These are phyloP conservation scores for Wallacemonas sp. DNA, from an alignment of 208 protist genomes.

Conservation along the genomic window DNA sequence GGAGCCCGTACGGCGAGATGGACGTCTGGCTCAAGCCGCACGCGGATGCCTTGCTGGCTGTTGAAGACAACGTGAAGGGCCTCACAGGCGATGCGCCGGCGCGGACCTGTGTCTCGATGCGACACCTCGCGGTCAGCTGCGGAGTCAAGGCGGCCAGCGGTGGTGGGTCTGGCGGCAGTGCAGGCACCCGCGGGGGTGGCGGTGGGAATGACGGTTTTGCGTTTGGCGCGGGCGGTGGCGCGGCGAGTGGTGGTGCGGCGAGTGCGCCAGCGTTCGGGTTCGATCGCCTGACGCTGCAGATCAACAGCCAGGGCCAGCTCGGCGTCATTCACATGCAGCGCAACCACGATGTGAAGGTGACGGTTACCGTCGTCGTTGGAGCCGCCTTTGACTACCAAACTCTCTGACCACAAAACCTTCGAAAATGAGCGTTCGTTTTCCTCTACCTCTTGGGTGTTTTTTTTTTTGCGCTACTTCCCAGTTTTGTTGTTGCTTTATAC, in stretches of 20 bases:
- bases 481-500: conserved; percentile 19
- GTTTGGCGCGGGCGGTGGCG: background rate
- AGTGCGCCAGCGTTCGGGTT: conserved; percentile 27
- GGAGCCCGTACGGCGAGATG: conserved; percentile 62
- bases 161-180: conserved; percentile 1
- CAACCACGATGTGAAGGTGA: conserved; percentile 64
- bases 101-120: conserved; percentile 60
- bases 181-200: conserved; percentile 4
- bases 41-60: conserved; percentile 41
- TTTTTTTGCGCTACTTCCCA: background rate
- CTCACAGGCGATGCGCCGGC: background rate
- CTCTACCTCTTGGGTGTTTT: conserved; percentile 8
- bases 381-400: conserved; percentile 36
- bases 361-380: conserved; percentile 66
- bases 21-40: conserved; percentile 35
- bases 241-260: background rate
- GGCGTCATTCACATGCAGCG: conserved; percentile 72
- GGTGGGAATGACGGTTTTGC: background rate
- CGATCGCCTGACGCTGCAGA: conserved; percentile 72
- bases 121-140: conserved; percentile 69
- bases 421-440: too few species aligned
- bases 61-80: conserved; percentile 4
- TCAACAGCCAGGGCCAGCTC: conserved; percentile 71
- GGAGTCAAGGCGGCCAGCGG: conserved; percentile 30
- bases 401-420: conserved; percentile 1